Evolutionary conservation across 805 yeast species (phyloP).

Genomic region (Suhomyces canberraensis): DNA sequence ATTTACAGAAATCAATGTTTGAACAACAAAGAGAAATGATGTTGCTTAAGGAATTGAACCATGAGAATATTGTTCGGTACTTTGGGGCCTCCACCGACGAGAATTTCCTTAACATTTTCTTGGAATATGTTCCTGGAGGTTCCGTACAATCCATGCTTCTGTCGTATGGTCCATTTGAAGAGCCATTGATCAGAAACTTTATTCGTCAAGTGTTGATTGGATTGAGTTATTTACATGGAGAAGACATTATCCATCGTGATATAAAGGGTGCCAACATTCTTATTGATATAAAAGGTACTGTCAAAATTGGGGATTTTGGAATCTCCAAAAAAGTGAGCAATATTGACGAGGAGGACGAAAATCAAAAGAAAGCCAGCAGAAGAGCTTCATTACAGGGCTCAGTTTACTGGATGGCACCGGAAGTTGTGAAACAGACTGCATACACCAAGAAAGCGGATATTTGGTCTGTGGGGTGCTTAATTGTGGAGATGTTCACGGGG

Average conservation of each 20-base stretch:
- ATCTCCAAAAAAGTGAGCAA: conserved; percentile 50
- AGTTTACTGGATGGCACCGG: conserved; percentile 99
- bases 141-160: conserved; percentile 61
- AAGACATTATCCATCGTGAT: conserved; percentile 79
- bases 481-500: conserved; percentile 94
- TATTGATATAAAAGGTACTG: conserved; percentile 75
- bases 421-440: conserved; percentile 89
- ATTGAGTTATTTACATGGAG: conserved; percentile 66
- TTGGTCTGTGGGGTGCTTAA: conserved; percentile 95
- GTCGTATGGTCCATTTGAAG: conserved; percentile 78
- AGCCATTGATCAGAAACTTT: conserved; percentile 67
- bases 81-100: conserved; percentile 82
- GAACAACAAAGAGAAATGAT: conserved; percentile 84
- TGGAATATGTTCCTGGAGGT: conserved; percentile 43
- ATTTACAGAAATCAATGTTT: conserved; percentile 50
- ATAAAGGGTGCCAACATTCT: conserved; percentile 86
- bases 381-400: conserved; percentile 92
- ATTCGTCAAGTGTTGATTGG: conserved; percentile 76
- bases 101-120: conserved; percentile 69
- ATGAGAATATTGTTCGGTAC: conserved; percentile 89
- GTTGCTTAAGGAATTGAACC: conserved; percentile 73
- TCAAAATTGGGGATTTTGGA: conserved; percentile 85
- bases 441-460: conserved; percentile 93
- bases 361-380: conserved; percentile 29
- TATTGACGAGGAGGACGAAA: conserved; percentile 23